Evolutionary conservation across 2,329 filamentous ascomycete genomes (phyloP), one percentile per base, ranked within the genome.

Genomic region (Aspergillus arachidicola): DNA sequence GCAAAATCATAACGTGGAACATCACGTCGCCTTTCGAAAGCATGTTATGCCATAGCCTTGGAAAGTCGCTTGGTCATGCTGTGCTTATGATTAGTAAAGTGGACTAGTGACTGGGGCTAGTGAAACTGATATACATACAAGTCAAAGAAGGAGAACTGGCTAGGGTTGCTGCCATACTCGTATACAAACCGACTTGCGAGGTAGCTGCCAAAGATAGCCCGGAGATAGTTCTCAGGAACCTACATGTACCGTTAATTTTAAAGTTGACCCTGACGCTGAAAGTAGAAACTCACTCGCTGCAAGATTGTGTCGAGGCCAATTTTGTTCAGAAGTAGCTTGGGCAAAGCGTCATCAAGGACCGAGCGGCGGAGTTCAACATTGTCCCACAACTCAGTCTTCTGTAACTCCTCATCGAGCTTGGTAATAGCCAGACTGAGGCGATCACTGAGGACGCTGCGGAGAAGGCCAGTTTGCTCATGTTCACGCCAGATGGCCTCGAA

Each of bases 401-500:
- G 95, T 59, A 99, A 84, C 81, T 99, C 94, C 82, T 99, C 94
- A 72, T 99, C 94, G 26, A 99, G 86, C 71, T 91, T 91, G n/a
- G 94, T 98, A 76, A 99, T 99, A 38, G 95, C 94, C 57, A 92
- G 83, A 61, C 92, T 96, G 60, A 99, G 87, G 71, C 90, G 92
- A 78, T 99, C 95, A 55, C 93, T 96, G 61, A 99, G 85, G n/a
- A 94, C 87, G 65, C 93, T 96, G 66, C 94, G 88, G 26, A 92
- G 82, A 60, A 89, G 84, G 58, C 92, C 91, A 1, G 92, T 97
- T 76, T 89, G 81, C 79, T 95, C 89, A 75, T 96, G 88, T 80
- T 99, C 95, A 68, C 92, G 89, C 95, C 95, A 99, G 81, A 99
- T 96, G 50, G 95, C 95, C 81, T 99, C 95, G 71, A 99, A 99